A percentile compares a stretch with the other conserved stretches of the same genome.
These are phyloP conservation scores for Xerophyta viscosa DNA, from an alignment of 106 monocot genomes.

Conservation along the genomic window DNA sequence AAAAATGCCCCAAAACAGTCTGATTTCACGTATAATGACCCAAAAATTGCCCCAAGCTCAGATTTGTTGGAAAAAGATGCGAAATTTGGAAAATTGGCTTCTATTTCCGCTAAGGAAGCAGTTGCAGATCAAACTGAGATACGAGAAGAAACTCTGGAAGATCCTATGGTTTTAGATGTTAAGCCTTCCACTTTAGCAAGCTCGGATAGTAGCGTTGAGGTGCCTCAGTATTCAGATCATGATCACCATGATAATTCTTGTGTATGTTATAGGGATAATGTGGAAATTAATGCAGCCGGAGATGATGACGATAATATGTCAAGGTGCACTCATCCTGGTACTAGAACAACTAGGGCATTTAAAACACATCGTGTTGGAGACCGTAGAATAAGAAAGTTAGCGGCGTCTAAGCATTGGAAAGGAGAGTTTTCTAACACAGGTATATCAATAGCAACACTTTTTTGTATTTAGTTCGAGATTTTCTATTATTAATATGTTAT, in stretches of 20 bases:
- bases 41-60: slow-evolving; percentile 3
- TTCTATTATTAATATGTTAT: neutral
- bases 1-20: neutral
- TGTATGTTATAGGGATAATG: slow-evolving; percentile 1
- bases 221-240: slow-evolving; percentile 15
- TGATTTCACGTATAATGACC: slow-evolving; percentile 2
- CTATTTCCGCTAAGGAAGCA: slow-evolving; percentile 6
- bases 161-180: slow-evolving; percentile 40
- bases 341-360: slow-evolving; percentile 18
- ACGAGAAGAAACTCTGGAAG: slow-evolving; percentile 22
- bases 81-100: slow-evolving; percentile 4
- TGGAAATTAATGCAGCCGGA: slow-evolving; percentile 24
- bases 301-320: slow-evolving; percentile 85
- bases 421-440: neutral
- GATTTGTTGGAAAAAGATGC: neutral
- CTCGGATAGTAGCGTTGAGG: slow-evolving; percentile 70
- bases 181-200: slow-evolving; percentile 55
- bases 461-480: neutral
- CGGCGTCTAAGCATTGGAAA: slow-evolving; percentile 55
- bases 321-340: slow-evolving; percentile 46
- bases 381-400: slow-evolving; percentile 48
- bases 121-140: slow-evolving; percentile 9
- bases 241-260: slow-evolving; percentile 26
- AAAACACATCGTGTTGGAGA: slow-evolving; percentile 38
- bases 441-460: neutral